Percentiles rank a stretch among this genome's conserved stretches.
Conservation (phyloP, 2,329 filamentous ascomycete genomes). For the Ceratocystis colombiana region DNA sequence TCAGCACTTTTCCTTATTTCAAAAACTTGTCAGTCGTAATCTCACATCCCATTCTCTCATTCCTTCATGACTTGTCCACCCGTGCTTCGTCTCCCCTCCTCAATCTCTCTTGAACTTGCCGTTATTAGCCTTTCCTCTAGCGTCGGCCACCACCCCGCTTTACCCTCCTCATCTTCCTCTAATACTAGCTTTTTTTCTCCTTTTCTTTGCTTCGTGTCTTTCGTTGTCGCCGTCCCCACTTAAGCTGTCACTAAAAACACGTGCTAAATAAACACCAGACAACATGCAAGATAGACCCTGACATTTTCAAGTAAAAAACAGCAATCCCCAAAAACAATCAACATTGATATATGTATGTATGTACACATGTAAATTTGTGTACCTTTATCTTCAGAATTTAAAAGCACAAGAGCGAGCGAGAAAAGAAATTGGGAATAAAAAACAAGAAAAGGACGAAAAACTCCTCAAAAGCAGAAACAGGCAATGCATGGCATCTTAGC, state of each 20-base stretch:
- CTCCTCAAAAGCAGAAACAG: constrained; percentile 8
- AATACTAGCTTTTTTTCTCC: neutral
- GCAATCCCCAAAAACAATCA: neutral
- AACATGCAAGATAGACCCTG: neutral
- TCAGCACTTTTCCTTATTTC: neutral
- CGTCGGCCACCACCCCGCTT: constrained; percentile 1
- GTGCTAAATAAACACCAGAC: neutral
- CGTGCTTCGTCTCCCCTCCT: too few relatives aligned
- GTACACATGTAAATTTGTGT: neutral
- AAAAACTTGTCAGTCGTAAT: neutral
- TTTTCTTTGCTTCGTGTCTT: neutral
- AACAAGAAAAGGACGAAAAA: neutral
- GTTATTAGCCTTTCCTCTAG: constrained; percentile 4
- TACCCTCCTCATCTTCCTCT: neutral
- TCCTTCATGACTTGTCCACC: neutral
- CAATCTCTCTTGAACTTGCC: neutral
- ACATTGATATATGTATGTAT: constrained; percentile 11
- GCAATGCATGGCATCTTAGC: constrained; percentile 4
- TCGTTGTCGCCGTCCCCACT: neutral
- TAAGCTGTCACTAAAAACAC: constrained; percentile 14
- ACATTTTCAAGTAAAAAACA: neutral
- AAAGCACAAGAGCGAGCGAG: neutral
- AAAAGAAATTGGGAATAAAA: neutral
- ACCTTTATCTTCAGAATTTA: neutral
- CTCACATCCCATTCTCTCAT: neutral